Evolutionary conservation across 1,284 basidiomycete species (phyloP).

Genomic region (Ustilago esculenta): DNA sequence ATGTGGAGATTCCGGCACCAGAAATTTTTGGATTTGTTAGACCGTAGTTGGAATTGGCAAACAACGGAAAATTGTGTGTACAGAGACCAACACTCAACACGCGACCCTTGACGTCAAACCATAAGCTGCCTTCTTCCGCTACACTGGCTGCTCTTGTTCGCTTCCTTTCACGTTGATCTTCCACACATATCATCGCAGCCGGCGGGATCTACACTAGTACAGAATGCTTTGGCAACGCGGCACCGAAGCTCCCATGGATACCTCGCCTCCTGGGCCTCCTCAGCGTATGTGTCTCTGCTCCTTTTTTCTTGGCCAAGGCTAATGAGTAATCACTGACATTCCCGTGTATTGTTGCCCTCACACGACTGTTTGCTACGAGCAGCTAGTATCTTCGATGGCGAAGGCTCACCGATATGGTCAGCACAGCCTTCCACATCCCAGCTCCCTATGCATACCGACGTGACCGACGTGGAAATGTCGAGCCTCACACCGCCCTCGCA

Average conservation of each 20-base stretch:
- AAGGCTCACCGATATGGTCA: constrained; percentile 4
- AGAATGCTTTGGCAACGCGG: constrained; percentile 48
- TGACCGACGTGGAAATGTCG: constrained; percentile 52
- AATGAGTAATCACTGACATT: neutral
- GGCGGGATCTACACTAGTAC: too few relatives aligned
- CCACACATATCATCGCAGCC: too few relatives aligned
- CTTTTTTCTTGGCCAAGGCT: neutral
- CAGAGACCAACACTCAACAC: constrained; percentile 43
- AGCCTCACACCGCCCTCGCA: constrained; percentile 45
- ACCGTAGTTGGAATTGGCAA: too few relatives aligned
- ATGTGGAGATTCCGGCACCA: constrained; percentile 20
- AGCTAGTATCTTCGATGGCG: constrained; percentile 31
- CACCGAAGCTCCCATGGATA: constrained; percentile 59
- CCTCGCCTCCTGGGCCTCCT: constrained; percentile 45
- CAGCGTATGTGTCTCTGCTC: constrained; percentile 27
- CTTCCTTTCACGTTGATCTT: too few relatives aligned
- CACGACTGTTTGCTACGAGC: neutral
- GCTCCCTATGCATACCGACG: constrained; percentile 16
- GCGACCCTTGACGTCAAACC: constrained; percentile 12
- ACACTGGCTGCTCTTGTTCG: too few relatives aligned
- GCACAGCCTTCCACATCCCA: constrained; percentile 11
- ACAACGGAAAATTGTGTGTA: too few relatives aligned
- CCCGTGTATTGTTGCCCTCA: neutral
- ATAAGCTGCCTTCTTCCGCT: constrained; percentile 1
- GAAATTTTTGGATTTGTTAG: constrained; percentile 9